Base-by-base conservation (phyloP, 2,329 filamentous ascomycete species). In the Fusarium burgessii region DNA sequence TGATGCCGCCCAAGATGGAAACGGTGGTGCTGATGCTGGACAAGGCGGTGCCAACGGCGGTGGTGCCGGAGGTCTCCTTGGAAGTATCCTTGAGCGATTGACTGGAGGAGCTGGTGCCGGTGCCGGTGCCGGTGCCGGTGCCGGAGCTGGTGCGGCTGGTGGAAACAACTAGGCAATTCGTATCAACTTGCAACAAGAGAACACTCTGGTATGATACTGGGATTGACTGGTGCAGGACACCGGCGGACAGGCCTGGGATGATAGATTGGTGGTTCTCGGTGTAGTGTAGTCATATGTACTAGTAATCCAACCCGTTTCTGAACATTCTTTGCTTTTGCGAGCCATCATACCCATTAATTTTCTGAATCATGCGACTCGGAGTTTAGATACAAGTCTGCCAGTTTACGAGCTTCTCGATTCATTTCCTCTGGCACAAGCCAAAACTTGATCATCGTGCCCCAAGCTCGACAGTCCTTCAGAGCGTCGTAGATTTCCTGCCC, bases 161-260 rank as follows among this genome's bases (percentile, higher is more conserved):
- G 52, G 47, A 1, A 51, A 51, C 4, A 56, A 56, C 17, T 56
- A 56, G 29, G 32, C 27, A 2, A 27, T 27, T 20, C 20, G 18
- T 23, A 25, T 35, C 38, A 17, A 25, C 1, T 12, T 51, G 5
- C 20, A 27, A 25, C 20, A 20, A 25, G 29, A 33, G 20, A n/a
- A 2, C 40, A 35, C 43, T 29, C 41, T 38, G 25, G 17, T 36
- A 32, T 36, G 41, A 17, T 32, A 29, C 17, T 27, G 32, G 36
- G 40, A 15, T 27, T 32, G 32, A 36, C 32, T 57, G 52, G 62
- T 66, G 52, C 61, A 66, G 62, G 62, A 51, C 61, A 66, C 52
- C 61, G 7, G 42, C 20, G 45, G 38, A 50, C 32, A 42, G 62
- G 45, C 45, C 17, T 41, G 33, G 17, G 17, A 46, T 66, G 12